Conservation (phyloP, 495 filamentous ascomycete genomes). For the Neurospora terricola region DNA sequence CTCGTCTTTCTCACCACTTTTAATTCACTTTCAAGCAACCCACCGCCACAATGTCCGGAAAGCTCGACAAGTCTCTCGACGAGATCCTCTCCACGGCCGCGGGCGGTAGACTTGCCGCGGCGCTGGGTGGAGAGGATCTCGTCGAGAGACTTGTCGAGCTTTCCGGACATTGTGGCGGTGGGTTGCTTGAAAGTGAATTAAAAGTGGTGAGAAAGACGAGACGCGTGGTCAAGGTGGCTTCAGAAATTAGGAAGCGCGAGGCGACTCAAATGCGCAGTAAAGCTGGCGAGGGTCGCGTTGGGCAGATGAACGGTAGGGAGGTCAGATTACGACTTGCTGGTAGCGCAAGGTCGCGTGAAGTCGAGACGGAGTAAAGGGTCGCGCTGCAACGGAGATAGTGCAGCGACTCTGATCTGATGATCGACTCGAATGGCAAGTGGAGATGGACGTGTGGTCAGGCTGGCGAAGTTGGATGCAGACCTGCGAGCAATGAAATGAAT, state of each 20-base stretch:
- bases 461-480: slow-evolving; percentile 37
- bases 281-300: slow-evolving; percentile 1
- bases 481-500: slow-evolving; percentile 16
- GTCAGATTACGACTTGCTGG: slow-evolving; percentile 2
- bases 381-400: not conserved
- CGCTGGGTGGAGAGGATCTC: slow-evolving; percentile 79
- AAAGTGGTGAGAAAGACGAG: slow-evolving; percentile 11
- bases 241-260: not conserved
- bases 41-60: slow-evolving; percentile 66
- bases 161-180: slow-evolving; percentile 66
- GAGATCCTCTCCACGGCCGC: slow-evolving; percentile 72
- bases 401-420: slow-evolving; percentile 3
- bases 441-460: slow-evolving; percentile 12
- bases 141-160: slow-evolving; percentile 91
- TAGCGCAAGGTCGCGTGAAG: slow-evolving; percentile 9
- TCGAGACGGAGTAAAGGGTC: slow-evolving; percentile 5
- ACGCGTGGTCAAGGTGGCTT: not conserved
- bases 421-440: slow-evolving; percentile 4
- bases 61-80: slow-evolving; percentile 91
- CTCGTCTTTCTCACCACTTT: slow-evolving; percentile 10
- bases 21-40: slow-evolving; percentile 6
- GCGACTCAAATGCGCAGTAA: not conserved
- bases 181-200: slow-evolving; percentile 6
- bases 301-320: slow-evolving; percentile 3
- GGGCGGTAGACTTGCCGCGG: slow-evolving; percentile 30